Evolutionary conservation across 306 rosid species (phyloP).

Genomic region (Citrullus amarus): DNA sequence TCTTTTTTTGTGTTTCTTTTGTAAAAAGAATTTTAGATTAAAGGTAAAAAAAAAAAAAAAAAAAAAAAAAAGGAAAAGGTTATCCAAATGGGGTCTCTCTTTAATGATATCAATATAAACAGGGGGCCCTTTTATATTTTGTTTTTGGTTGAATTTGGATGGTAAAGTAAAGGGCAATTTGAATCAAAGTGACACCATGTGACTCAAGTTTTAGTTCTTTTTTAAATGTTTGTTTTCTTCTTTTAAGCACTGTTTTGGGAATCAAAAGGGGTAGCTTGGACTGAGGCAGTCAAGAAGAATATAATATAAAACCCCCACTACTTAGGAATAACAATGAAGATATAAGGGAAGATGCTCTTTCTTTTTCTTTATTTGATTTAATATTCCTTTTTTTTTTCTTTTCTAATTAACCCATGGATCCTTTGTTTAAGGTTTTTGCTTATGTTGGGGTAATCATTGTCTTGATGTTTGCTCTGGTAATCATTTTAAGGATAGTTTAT

Average conservation of each 20-base stretch:
- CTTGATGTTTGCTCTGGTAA: background rate
- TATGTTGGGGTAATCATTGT: conserved; percentile 1
- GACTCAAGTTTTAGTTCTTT: conserved; percentile 14
- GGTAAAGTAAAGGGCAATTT: conserved; percentile 27
- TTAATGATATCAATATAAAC: conserved; percentile 10
- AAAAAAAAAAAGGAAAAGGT: background rate
- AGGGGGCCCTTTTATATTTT: conserved; percentile 20
- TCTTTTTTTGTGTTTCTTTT: background rate
- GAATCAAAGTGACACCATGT: conserved; percentile 46
- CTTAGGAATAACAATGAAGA: background rate
- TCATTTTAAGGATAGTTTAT: background rate
- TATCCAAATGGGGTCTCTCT: background rate
- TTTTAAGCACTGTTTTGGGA: background rate
- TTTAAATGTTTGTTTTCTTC: background rate
- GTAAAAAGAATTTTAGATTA: conserved; percentile 9
- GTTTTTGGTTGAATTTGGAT: conserved; percentile 28
- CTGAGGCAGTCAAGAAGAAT: background rate
- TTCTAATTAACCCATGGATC: background rate
- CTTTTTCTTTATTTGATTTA: background rate
- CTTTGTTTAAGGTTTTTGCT: background rate
- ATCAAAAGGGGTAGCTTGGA: background rate
- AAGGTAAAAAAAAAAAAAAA: conserved; percentile 23
- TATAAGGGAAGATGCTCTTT: background rate
- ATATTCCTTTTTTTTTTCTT: too few species aligned
- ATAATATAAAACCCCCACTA: conserved; percentile 2